These are phyloP conservation scores for Annona squamosa DNA, from an alignment of 164 flowering plant genomes.

Conservation along the genomic window DNA sequence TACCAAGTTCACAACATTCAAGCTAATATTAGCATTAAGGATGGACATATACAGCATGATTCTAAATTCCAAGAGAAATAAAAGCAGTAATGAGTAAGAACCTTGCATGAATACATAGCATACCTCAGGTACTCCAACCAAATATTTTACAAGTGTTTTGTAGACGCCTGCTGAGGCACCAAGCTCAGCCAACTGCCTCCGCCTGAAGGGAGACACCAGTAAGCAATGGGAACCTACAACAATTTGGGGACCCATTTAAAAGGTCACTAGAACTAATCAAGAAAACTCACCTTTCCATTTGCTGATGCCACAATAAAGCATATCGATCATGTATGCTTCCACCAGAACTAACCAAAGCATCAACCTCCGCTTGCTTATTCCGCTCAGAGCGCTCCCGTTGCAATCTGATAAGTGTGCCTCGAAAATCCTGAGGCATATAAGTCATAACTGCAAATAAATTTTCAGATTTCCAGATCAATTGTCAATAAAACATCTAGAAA, in stretches of 20 bases:
- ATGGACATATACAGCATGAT: neutral
- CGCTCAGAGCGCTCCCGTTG: conserved; percentile 95
- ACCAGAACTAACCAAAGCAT: conserved; percentile 73
- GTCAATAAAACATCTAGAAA: conserved; percentile 19
- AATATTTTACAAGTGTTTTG: conserved; percentile 90
- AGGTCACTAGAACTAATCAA: conserved; percentile 9
- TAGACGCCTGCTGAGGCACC: conserved; percentile 95
- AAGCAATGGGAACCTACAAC: conserved; percentile 6
- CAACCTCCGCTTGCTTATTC: conserved; percentile 82
- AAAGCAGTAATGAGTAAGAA: neutral
- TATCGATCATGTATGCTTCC: conserved; percentile 82
- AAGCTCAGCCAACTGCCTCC: conserved; percentile 85
- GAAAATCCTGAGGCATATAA: conserved; percentile 98
- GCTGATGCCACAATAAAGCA: conserved; percentile 89
- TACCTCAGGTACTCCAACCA: conserved; percentile 98
- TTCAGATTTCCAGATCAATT: conserved; percentile 25
- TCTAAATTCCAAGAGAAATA: neutral
- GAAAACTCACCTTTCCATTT: conserved; percentile 77
- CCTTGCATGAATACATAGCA: conserved; percentile 1
- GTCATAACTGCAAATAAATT: conserved; percentile 79
- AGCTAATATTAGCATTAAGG: neutral
- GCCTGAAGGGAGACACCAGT: conserved; percentile 36
- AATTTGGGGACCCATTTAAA: neutral
- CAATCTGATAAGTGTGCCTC: conserved; percentile 82
- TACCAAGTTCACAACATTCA: neutral